Evolutionary conservation across 2,329 filamentous ascomycete genomes (phyloP).

Genomic region (Sporothrix luriei): DNA sequence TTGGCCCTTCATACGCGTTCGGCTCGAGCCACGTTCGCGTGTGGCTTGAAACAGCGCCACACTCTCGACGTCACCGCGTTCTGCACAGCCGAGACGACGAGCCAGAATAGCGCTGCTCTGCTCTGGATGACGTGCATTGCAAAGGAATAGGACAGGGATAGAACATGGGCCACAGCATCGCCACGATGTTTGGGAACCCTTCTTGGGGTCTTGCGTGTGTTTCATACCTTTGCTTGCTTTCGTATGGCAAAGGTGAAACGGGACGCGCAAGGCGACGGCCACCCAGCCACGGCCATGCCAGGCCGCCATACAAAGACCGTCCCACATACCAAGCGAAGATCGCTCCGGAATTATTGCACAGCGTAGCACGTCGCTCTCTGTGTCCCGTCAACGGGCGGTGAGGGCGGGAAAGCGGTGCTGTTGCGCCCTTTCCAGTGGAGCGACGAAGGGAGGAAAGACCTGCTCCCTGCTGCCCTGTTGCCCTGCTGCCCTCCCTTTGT

Average conservation of each 20-base stretch:
- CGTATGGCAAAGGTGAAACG: constrained; percentile 6
- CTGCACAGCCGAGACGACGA: background rate
- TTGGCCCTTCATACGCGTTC: background rate
- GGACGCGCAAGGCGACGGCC: background rate
- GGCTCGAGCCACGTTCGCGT: background rate
- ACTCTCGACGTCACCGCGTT: constrained; percentile 8
- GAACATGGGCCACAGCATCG: background rate
- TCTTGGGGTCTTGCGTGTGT: background rate
- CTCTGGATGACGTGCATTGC: constrained; percentile 6
- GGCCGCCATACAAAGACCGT: background rate
- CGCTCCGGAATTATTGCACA: background rate
- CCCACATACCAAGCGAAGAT: constrained; percentile 23
- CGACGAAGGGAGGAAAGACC: constrained; percentile 8
- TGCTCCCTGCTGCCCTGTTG: too few relatives aligned
- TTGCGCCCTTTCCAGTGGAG: background rate
- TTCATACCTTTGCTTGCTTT: constrained; percentile 15
- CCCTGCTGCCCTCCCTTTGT: background rate
- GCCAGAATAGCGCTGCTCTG: background rate
- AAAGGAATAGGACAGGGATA: background rate
- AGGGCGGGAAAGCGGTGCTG: background rate
- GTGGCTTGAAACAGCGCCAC: background rate
- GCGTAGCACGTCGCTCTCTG: background rate
- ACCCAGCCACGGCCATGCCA: too few relatives aligned
- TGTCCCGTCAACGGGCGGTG: background rate
- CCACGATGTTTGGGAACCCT: background rate